Evolutionary conservation across 2,329 filamentous ascomycete species (phyloP).

Genomic region (Seiridium cupressi): DNA sequence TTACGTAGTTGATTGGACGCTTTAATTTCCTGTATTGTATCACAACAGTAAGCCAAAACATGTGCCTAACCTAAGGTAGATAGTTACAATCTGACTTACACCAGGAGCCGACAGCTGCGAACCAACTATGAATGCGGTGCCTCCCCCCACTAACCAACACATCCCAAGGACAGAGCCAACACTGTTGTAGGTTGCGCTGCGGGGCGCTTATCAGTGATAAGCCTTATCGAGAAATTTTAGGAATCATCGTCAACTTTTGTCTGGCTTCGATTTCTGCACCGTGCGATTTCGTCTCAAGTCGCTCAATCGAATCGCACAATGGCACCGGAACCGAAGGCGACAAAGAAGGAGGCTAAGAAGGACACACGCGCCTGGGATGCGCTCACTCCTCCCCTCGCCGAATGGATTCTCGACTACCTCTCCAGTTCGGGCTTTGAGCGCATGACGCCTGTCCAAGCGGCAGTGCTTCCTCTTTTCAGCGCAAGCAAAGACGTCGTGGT

Average conservation of each 20-base stretch:
- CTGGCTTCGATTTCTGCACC: neutral
- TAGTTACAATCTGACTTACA: too few species aligned
- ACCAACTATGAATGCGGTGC: too few species aligned
- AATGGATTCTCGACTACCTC: conserved; percentile 86
- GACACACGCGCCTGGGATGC: conserved; percentile 62
- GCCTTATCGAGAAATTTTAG: neutral
- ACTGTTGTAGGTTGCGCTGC: neutral
- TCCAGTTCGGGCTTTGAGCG: conserved; percentile 79
- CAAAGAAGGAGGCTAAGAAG: conserved; percentile 41
- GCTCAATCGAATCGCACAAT: conserved; percentile 17
- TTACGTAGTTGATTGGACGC: too few species aligned
- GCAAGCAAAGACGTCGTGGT: conserved; percentile 91
- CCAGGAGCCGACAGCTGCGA: too few species aligned
- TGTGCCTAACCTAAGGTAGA: too few species aligned
- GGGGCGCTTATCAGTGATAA: neutral
- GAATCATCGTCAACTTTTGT: neutral
- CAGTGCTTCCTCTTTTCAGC: conserved; percentile 44
- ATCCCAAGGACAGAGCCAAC: too few species aligned
- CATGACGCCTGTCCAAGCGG: conserved; percentile 94
- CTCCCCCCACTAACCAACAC: too few species aligned
- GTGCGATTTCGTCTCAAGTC: neutral
- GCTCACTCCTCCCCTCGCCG: conserved; percentile 66
- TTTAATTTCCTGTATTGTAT: too few species aligned
- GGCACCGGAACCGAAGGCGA: conserved; percentile 27
- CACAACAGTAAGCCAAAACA: too few species aligned